Percentiles rank a stretch among this genome's conserved stretches.
These are phyloP conservation scores for Hericium rajendrae DNA, from an alignment of 768 basidiomycete genomes.

Conservation along the genomic window DNA sequence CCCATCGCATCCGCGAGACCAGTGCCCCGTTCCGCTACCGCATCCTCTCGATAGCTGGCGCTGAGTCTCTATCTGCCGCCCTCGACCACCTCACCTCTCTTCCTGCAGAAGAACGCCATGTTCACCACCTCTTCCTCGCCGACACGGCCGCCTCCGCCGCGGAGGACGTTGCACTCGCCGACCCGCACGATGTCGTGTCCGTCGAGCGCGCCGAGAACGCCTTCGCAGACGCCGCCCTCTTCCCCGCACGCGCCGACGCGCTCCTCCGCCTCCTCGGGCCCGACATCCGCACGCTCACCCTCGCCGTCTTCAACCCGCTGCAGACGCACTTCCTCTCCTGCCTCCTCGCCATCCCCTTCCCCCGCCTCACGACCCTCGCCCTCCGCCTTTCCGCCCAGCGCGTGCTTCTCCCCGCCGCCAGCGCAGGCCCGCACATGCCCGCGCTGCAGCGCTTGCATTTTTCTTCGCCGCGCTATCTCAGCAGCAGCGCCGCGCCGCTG, in stretches of 20 bases:
- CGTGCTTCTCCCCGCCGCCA: neutral
- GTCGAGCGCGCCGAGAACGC: neutral
- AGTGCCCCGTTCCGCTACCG: conserved; percentile 7
- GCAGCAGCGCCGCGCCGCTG: conserved; percentile 2
- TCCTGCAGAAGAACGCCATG: conserved; percentile 1
- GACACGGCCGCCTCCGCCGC: neutral
- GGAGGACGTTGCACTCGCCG: neutral
- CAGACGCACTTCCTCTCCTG: conserved; percentile 1
- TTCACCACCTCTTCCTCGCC: conserved; percentile 7
- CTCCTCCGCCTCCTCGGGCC: conserved; percentile 5
- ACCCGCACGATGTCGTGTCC: neutral
- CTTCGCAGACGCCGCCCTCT: neutral
- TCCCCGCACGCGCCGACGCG: neutral
- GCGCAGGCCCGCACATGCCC: neutral
- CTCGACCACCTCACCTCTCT: conserved; percentile 1
- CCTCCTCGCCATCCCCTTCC: conserved; percentile 1
- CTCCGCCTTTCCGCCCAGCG: conserved; percentile 3
- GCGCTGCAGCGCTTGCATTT: conserved; percentile 6
- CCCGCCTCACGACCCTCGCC: conserved; percentile 3
- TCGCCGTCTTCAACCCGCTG: neutral
- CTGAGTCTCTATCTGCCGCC: neutral
- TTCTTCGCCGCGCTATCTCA: neutral
- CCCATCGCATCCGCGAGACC: conserved; percentile 1
- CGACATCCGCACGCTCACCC: conserved; percentile 5
- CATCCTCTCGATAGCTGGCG: neutral